Conservation (phyloP, 2,329 filamentous ascomycete genomes). For the Teratosphaeria zuluensis region DNA sequence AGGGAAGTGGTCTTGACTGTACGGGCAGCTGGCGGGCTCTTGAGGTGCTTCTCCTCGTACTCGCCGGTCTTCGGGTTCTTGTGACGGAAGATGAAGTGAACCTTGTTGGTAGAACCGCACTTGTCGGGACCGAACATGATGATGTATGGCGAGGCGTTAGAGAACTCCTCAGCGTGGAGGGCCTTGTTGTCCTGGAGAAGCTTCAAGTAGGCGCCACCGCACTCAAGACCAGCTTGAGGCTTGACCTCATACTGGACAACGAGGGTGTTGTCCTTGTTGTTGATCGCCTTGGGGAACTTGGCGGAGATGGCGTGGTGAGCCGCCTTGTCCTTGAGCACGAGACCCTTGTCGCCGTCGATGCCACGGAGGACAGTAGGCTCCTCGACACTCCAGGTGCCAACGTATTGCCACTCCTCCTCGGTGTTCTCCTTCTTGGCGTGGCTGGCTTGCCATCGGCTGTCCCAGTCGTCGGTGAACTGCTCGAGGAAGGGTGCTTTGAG, state of each 20-base stretch:
- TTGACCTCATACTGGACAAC: constrained; percentile 99
- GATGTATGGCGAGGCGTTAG: constrained; percentile 92
- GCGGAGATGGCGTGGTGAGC: constrained; percentile 98
- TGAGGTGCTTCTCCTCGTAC: constrained; percentile 99
- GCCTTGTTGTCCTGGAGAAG: constrained; percentile 95
- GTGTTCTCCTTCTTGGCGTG: constrained; percentile 93
- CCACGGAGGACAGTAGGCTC: constrained; percentile 85
- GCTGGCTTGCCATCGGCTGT: constrained; percentile 81
- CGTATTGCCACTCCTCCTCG: constrained; percentile 87
- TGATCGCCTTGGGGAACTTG: constrained; percentile 93
- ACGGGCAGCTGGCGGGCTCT: constrained; percentile 69
- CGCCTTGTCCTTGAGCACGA: constrained; percentile 95
- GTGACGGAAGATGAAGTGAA: constrained; percentile 97
- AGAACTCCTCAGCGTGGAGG: constrained; percentile 95
- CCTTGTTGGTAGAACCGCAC: constrained; percentile 98
- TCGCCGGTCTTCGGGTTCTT: constrained; percentile 99
- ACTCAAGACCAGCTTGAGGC: constrained; percentile 93
- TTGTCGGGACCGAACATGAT: constrained; percentile 99
- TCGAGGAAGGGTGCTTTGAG: constrained; percentile 93
- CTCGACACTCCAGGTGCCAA: constrained; percentile 94
- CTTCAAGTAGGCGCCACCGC: constrained; percentile 98
- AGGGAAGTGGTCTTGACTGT: constrained; percentile 88
- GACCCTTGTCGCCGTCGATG: constrained; percentile 88
- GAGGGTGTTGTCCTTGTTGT: constrained; percentile 94
- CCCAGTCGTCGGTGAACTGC: constrained; percentile 97